Conservation (phyloP, 108 stramenopile genomes). For the Epithemia pelagica region DNA sequence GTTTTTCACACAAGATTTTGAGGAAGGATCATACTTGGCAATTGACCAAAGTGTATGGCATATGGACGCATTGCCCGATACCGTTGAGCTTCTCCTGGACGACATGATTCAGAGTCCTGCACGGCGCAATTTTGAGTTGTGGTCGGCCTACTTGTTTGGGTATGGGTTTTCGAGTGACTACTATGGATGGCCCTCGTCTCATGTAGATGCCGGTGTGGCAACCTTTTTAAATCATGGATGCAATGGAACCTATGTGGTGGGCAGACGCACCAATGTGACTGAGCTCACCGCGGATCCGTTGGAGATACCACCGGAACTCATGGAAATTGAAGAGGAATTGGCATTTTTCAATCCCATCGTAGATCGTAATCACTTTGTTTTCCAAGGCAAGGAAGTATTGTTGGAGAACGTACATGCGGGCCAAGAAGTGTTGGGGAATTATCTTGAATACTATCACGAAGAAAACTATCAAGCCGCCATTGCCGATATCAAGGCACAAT, state of each 20-base stretch:
- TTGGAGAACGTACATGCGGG: background rate
- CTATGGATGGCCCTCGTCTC: background rate
- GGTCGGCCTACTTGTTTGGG: background rate
- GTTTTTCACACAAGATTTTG: slow-evolving; percentile 1
- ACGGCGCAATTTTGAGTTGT: background rate
- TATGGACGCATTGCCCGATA: background rate
- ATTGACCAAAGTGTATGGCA: background rate
- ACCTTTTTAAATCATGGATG: slow-evolving; percentile 9
- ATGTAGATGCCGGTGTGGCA: slow-evolving; percentile 1
- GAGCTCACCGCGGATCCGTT: slow-evolving; percentile 2
- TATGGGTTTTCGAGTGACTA: slow-evolving; percentile 9
- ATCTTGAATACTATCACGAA: slow-evolving; percentile 5
- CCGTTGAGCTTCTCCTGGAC: background rate
- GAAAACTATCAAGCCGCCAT: slow-evolving; percentile 1
- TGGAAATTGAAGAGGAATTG: background rate
- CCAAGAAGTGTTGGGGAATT: slow-evolving; percentile 1
- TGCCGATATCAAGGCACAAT: slow-evolving; percentile 1
- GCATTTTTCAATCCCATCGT: background rate
- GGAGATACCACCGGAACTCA: background rate
- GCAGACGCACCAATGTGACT: background rate
- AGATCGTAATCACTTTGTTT: background rate
- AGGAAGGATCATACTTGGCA: background rate
- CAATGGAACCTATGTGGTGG: slow-evolving; percentile 8
- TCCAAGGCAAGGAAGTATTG: background rate
- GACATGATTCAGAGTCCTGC: background rate